Evolutionary conservation across 331 rosid genomes (phyloP).

Genomic region (Quercus phellos): DNA sequence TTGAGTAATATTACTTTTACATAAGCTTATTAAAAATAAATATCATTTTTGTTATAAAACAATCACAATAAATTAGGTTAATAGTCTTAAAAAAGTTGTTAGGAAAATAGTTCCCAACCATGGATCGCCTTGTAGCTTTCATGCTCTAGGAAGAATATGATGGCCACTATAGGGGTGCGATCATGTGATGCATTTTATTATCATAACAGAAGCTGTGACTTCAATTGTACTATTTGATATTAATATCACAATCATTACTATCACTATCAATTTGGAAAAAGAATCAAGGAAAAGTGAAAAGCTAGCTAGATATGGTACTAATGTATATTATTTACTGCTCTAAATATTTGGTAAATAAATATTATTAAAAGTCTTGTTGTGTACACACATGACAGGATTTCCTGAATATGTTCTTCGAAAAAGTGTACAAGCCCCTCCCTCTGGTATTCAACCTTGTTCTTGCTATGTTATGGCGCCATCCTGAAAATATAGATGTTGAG

Average conservation of each 20-base stretch:
- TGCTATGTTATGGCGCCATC: conserved; percentile 65
- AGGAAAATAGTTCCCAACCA: no score
- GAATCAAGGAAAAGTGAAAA: not conserved
- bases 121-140: no score
- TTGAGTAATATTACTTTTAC: no score
- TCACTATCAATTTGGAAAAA: not conserved
- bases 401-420: conserved; percentile 56
- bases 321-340: not conserved
- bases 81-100: no score
- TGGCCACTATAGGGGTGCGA: no score
- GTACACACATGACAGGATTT: conserved; percentile 38
- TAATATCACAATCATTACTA: not conserved
- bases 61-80: no score
- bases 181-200: no score
- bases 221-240: not conserved
- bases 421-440: conserved; percentile 54
- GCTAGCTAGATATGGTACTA: not conserved
- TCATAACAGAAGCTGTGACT: no score
- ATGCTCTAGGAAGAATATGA: no score
- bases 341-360: not conserved
- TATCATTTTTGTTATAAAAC: no score
- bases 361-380: not conserved
- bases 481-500: conserved; percentile 47
- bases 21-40: no score
- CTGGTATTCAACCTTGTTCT: conserved; percentile 48